Evolutionary conservation across 148 eudicot genomes (phyloP).

Genomic region (Rhododendron henanense): DNA sequence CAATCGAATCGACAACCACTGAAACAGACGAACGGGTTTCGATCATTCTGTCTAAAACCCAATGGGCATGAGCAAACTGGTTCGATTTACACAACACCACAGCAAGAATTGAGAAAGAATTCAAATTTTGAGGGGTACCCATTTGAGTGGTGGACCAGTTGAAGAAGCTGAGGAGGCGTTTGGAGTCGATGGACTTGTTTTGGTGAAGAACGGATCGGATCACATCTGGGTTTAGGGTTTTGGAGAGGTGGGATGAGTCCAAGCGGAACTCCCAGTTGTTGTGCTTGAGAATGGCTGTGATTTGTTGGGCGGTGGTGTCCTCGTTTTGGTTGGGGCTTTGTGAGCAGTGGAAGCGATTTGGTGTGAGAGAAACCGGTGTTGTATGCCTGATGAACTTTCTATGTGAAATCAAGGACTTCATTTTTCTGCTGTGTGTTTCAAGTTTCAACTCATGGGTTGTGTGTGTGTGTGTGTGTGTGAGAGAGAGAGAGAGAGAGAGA

Average conservation of each 20-base stretch:
- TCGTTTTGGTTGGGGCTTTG: slow-evolving; percentile 13
- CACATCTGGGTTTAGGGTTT: slow-evolving; percentile 64
- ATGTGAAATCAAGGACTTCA: not conserved
- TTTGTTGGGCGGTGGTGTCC: slow-evolving; percentile 29
- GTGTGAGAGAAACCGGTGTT: not conserved
- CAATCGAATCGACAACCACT: slow-evolving; percentile 41
- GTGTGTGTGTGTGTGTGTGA: not conserved
- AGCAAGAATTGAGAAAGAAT: slow-evolving; percentile 50
- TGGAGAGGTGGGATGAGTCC: slow-evolving; percentile 39
- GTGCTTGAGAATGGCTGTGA: slow-evolving; percentile 41
- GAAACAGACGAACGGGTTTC: slow-evolving; percentile 22
- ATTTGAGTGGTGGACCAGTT: slow-evolving; percentile 50
- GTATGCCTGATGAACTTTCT: not conserved
- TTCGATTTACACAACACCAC: slow-evolving; percentile 46
- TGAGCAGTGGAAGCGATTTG: slow-evolving; percentile 8
- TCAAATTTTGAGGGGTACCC: slow-evolving; percentile 55
- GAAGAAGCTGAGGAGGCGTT: slow-evolving; percentile 63
- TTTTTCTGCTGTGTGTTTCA: not conserved
- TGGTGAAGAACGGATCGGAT: slow-evolving; percentile 56
- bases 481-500: not conserved
- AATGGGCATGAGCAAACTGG: slow-evolving; percentile 36
- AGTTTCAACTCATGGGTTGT: too few relatives aligned
- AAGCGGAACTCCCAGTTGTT: slow-evolving; percentile 51
- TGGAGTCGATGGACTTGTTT: slow-evolving; percentile 38
- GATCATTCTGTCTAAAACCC: slow-evolving; percentile 46